A percentile compares a stretch with the other conserved stretches of the same genome.
Evolutionary conservation across 257 asterid genomes (phyloP).

Genomic region (Voacanga thouarsii): DNA sequence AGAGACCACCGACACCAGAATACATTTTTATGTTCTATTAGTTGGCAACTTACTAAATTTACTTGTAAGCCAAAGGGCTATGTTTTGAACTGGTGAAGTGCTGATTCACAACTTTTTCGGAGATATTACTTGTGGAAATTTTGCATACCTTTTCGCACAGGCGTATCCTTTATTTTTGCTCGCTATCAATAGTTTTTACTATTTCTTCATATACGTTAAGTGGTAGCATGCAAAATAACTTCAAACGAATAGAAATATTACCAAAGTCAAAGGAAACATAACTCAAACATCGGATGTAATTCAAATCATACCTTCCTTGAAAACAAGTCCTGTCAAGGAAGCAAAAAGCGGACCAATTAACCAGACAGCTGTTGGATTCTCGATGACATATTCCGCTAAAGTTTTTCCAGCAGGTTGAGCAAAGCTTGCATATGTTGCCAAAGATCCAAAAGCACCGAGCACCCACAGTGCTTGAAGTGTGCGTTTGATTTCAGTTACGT

Average conservation of each 20-base stretch:
- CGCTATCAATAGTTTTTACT: too few relatives aligned
- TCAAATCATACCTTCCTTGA: slow-evolving; percentile 71
- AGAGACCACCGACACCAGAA: not conserved
- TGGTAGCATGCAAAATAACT: not conserved
- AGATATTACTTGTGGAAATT: not conserved
- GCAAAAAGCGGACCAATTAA: slow-evolving; percentile 93
- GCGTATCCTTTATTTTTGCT: not conserved
- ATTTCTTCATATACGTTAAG: not conserved
- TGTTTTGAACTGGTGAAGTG: not conserved
- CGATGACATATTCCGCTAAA: slow-evolving; percentile 69
- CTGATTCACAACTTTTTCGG: not conserved
- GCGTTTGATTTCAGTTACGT: slow-evolving; percentile 88
- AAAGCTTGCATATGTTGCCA: slow-evolving; percentile 46
- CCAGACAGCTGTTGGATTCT: slow-evolving; percentile 78
- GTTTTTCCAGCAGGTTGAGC: slow-evolving; percentile 67
- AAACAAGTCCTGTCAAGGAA: slow-evolving; percentile 84
- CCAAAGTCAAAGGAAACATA: not conserved
- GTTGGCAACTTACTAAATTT: not conserved
- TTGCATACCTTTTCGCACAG: not conserved
- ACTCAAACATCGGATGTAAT: not conserved
- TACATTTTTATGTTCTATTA: not conserved
- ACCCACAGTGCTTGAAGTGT: slow-evolving; percentile 78
- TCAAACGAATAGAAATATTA: not conserved
- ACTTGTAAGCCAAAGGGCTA: not conserved
- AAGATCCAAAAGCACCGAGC: slow-evolving; percentile 67